Percentiles rank a stretch among this genome's conserved stretches.
These are phyloP conservation scores for Vickermania spadyakhi DNA, from an alignment of 208 protist species.

Conservation along the genomic window DNA sequence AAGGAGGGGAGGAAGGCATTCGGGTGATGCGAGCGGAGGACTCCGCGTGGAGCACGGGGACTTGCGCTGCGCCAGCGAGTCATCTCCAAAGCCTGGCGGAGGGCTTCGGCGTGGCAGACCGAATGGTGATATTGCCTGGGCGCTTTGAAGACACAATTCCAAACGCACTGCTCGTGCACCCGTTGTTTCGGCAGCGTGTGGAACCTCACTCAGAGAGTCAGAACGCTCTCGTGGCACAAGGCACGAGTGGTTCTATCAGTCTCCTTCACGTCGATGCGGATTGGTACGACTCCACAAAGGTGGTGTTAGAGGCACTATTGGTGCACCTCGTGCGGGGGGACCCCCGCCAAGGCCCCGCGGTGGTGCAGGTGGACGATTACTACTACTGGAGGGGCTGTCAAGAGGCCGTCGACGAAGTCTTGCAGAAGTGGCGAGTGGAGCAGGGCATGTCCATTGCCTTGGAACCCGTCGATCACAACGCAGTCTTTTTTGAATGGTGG, in stretches of 20 bases:
- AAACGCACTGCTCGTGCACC: conserved; percentile 18
- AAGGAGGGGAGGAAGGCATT: background rate
- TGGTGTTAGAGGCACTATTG: conserved; percentile 26
- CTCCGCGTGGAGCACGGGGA: conserved; percentile 54
- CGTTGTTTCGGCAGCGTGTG: background rate
- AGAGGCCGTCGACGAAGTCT: conserved; percentile 51
- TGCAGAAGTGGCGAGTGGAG: conserved; percentile 1
- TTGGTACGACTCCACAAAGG: conserved; percentile 69
- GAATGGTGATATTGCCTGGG: conserved; percentile 33
- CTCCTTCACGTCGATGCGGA: conserved; percentile 71
- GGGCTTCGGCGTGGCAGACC: conserved; percentile 46
- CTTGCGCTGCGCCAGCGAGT: conserved; percentile 27
- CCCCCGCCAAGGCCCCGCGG: background rate
- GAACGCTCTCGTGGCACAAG: background rate
- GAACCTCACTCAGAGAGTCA: background rate
- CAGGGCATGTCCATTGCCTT: conserved; percentile 7
- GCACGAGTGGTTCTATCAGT: conserved; percentile 16
- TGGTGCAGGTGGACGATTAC: conserved; percentile 81
- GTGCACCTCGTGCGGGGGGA: conserved; percentile 14
- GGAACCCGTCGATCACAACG: conserved; percentile 41
- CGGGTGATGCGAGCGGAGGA: conserved; percentile 2
- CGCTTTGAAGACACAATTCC: conserved; percentile 45
- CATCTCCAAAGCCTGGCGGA: conserved; percentile 37
- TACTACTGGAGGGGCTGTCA: conserved; percentile 65
- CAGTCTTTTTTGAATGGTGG: conserved; percentile 33